Conservation (phyloP, 2,329 filamentous ascomycete genomes). For the Whalleya microplaca region DNA sequence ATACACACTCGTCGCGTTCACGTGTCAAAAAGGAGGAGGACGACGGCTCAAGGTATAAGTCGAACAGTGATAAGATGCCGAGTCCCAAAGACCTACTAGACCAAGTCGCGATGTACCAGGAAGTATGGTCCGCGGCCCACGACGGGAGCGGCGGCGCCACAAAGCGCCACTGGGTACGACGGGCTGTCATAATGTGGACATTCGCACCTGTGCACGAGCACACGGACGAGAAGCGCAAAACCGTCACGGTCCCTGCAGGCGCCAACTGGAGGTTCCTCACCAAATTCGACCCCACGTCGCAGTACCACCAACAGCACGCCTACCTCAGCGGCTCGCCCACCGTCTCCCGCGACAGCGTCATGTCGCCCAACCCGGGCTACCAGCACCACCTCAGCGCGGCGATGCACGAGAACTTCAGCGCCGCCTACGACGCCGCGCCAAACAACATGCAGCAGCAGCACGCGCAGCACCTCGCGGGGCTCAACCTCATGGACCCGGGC, state of each 20-base stretch:
- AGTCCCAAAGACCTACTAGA: slow-evolving; percentile 57
- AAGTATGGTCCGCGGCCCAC: slow-evolving; percentile 61
- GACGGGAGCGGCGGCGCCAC: slow-evolving; percentile 35
- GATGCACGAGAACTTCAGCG: slow-evolving; percentile 62
- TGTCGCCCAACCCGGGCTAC: slow-evolving; percentile 56
- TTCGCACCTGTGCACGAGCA: slow-evolving; percentile 58
- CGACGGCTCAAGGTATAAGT: slow-evolving; percentile 31
- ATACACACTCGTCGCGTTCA: slow-evolving; percentile 27
- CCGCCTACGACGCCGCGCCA: slow-evolving; percentile 48
- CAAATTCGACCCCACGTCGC: slow-evolving; percentile 62
- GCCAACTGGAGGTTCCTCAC: slow-evolving; percentile 67
- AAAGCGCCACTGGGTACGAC: slow-evolving; percentile 54
- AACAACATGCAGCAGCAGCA: slow-evolving; percentile 22
- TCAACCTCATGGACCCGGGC: slow-evolving; percentile 47
- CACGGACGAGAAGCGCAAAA: slow-evolving; percentile 46
- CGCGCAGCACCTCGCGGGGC: slow-evolving; percentile 15
- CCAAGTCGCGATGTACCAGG: slow-evolving; percentile 69
- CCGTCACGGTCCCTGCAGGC: slow-evolving; percentile 54
- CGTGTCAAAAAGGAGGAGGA: slow-evolving; percentile 41
- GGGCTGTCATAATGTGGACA: slow-evolving; percentile 65
- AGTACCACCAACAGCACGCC: slow-evolving; percentile 57
- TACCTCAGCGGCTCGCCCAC: slow-evolving; percentile 41
- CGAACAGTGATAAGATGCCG: slow-evolving; percentile 25
- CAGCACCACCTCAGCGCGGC: slow-evolving; percentile 57
- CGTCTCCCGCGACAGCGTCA: slow-evolving; percentile 50